Evolutionary conservation across 2,329 filamentous ascomycete genomes (phyloP), one percentile per base, ranked within the genome.

Genomic region (Elsinoe necatrix): DNA sequence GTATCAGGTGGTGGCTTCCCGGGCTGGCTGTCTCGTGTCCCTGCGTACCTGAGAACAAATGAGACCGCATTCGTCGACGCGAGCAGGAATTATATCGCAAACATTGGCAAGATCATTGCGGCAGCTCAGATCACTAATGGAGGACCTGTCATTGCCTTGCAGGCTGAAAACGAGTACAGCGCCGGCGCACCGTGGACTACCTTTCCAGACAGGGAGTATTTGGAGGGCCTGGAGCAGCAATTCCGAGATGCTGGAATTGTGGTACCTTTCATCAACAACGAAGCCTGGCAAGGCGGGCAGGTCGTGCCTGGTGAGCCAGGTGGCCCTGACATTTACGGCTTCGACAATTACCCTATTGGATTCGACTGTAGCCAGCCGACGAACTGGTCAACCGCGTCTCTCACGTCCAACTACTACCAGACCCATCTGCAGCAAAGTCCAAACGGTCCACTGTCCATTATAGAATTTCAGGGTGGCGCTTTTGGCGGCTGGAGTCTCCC

Each of bases 81-180:
- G 0, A 90, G 86, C 0, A 77, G 86, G 54, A 81, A 82, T 60
- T 88, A 89, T 62, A 77, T 82, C 61, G 68, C 75, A 4, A 75
- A 81, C 6, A 77, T 91, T 47, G 80, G 79, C 25, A 75, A 76
- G 12, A 81, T 84, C 7, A 84, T 95, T 61, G 85, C 87, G 3
- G 80, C 83, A 55, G 83, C 81, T 0, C 87, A 93, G 63, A 91
- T 95, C 64, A 92, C 87, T 1, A 87, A 91, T 54, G 88, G 86
- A 0, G 89, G 89, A 0, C 87, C 87, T 0, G 78, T 95, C 6
- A 88, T 95, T 59, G 72, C 92, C 1, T 78, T 86, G 42, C 89
- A 95, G 67, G 84, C 86, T 0, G 89, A 95, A 67, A 95, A 93
- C 60, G 89, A 93, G 67, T 91, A 92, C 65, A 83, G 79, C 0